Base-by-base conservation (phyloP, 805 yeast species). In the Komagataella mondaviorum region DNA sequence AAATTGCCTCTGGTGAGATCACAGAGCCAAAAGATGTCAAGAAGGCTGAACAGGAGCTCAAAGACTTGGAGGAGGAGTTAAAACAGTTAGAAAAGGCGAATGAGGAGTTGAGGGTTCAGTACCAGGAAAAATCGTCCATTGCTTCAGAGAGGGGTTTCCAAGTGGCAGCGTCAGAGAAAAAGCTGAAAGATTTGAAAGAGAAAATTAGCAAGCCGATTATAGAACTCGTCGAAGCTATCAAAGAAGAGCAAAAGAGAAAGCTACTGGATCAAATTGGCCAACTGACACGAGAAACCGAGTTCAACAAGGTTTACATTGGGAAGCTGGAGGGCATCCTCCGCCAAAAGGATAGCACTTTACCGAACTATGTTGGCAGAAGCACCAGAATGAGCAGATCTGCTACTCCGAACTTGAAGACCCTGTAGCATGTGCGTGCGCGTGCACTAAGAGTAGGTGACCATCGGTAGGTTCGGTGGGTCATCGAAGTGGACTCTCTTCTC, bases 101-200 rank as follows among this genome's bases (percentile, higher is more conserved):
- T 48, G 69, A 67, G 23, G 52, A 50, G 4, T 55, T 73, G 24
- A 61, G 83, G 53, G 45, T 54, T 1, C 51, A 62, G n/a, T 78
- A 78, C 55, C 83, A 77, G 59, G 48, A 53, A 4, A 59, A 59
- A 6, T 76, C 82, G 0, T 66, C 77, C 1, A 50, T 55, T n/a
- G 81, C 81, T 3, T 78, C 78, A 0, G 75, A 71, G 44, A 53
- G 62, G 48, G 68, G 78, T 1, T 57, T 60, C 3, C 30, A 45
- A 6, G 44, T 68, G 3, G 60, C 61, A 18, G 45, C 55, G 0
- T 45, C 64, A n/a, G 63, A 64, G 44, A 53, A 55, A 3, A 48
- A 52, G 3, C 59, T 58, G 18, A 66, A 64, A 2, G 45, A 47
- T 7, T 50, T 74, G 22, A 55, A 60, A 20, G 55, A 55, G 7